phyloP scores from a whole-genome alignment of 257 asterid species.

The Apocynum venetum region DNA sequence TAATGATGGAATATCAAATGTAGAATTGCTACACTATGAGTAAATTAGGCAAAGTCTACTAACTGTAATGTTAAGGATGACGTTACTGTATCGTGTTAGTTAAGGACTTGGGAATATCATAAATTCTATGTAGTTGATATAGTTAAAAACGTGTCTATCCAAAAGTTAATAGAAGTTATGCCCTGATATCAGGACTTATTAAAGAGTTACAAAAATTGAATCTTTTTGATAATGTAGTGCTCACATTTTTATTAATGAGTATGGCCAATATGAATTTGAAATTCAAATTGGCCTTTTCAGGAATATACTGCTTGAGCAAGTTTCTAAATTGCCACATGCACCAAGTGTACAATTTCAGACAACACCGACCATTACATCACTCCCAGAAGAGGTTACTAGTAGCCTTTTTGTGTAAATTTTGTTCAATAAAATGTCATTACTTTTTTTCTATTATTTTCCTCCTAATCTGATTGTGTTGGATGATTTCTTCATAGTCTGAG shows the following conservation, averaged over 20 bases:
- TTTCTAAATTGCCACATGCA: slow-evolving; percentile 65
- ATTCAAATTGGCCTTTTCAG: slow-evolving; percentile 36
- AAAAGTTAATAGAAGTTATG: background rate
- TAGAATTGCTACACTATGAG: background rate
- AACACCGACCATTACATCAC: slow-evolving; percentile 58
- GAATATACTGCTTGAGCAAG: slow-evolving; percentile 66
- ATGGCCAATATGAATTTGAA: slow-evolving; percentile 4
- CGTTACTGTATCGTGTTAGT: background rate
- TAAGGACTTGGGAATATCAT: background rate
- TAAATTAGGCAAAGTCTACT: background rate
- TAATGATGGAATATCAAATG: background rate
- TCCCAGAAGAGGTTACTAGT: slow-evolving; percentile 66
- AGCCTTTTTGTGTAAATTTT: background rate
- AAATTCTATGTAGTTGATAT: background rate
- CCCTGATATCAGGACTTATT: background rate
- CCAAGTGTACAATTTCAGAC: slow-evolving; percentile 82
- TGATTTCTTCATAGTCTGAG: slow-evolving; percentile 47
- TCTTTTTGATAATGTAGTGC: background rate
- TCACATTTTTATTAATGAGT: background rate
- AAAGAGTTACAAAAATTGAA: background rate
- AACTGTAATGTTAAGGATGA: background rate
- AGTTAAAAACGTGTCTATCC: background rate
- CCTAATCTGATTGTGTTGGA: slow-evolving; percentile 16
- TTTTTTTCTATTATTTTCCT: background rate
- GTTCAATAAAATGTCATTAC: background rate